Evolutionary conservation across 129 eudicot species (phyloP), one percentile per base, ranked within the genome.

Genomic region (Tanacetum coccineum): DNA sequence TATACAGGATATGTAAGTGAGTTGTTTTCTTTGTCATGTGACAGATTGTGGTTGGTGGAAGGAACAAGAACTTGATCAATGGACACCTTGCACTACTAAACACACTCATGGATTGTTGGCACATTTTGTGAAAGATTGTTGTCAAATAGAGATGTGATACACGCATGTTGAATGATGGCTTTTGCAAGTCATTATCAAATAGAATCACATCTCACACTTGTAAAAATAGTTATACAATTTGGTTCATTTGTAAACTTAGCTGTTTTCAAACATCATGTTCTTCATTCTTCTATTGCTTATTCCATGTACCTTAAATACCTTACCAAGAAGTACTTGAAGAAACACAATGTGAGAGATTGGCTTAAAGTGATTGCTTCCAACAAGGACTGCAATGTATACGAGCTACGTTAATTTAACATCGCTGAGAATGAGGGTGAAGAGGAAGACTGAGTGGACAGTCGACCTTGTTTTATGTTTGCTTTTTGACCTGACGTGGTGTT

Each of bases 271-370:
- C 50, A 42, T 50, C 9, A 50, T 14, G 20, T 63, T 44, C 1
- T 3, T 13, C 13, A 17, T 18, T 3, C 4, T 21, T 21, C 10
- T 57, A 36, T 6, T 6, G 40, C 9, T 36, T 30, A 30, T 4
- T 75, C 19, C 67, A 74, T 73, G 79, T 74, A 74, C 60, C 46
- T 74, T 39, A 74, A 74, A 17, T 74, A 74, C 50, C 51, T 74
- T 22, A 74, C 79, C 51, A 74, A 74, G 79, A 74, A 74, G 22
- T 74, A 74, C 79, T 49, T 74, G 78, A 78, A 78, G 78, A 78
- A 78, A 25, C 82, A 78, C 79, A 74, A 74, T 74, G 79, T 74
- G 50, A 68, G 79, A 32, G 79, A 74, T 57, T 74, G 79, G 79
- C 79, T 74, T 40, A 52, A 73, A 17, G 79, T 74, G 50, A 74